phyloP scores from a whole-genome alignment of 495 filamentous ascomycete genomes.

The Aspergillus heteromorphus region DNA sequence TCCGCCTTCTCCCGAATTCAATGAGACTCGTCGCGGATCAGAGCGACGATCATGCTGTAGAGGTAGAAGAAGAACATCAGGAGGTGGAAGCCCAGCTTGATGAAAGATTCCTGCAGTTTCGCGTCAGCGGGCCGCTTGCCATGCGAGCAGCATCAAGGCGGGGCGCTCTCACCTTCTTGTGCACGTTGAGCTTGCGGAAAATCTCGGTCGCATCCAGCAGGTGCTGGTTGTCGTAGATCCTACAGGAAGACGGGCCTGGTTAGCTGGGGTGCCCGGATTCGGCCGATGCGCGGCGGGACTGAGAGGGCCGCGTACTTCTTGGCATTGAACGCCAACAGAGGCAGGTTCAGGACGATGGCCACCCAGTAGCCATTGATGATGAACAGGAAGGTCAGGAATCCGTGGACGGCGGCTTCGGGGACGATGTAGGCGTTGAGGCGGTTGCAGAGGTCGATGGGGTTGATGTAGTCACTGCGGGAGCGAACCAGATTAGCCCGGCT shows the following conservation, averaged over 20 bases:
- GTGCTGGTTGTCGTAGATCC: constrained; percentile 95
- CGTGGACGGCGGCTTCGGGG: constrained; percentile 96
- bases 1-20: constrained; percentile 48
- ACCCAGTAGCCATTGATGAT: constrained; percentile 99
- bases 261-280: constrained; percentile 1
- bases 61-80: constrained; percentile 99
- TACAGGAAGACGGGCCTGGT: constrained; percentile 26
- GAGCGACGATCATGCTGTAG: constrained; percentile 97
- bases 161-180: constrained; percentile 77
- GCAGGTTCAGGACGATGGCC: constrained; percentile 84
- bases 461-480: constrained; percentile 87
- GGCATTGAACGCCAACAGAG: constrained; percentile 85
- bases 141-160: constrained; percentile 7
- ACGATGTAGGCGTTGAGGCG: constrained; percentile 99
- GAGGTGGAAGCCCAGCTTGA: constrained; percentile 98
- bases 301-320: constrained; percentile 71
- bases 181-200: constrained; percentile 96
- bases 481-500: constrained; percentile 16
- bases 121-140: constrained; percentile 5
- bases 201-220: constrained; percentile 98
- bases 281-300: constrained; percentile 17
- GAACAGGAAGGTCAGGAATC: constrained; percentile 89
- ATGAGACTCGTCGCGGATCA: constrained; percentile 92
- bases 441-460: constrained; percentile 99
- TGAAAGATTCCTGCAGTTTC: constrained; percentile 80